Evolutionary conservation across 2,329 filamentous ascomycete genomes (phyloP).

Genomic region (Annulohypoxylon truncatum): DNA sequence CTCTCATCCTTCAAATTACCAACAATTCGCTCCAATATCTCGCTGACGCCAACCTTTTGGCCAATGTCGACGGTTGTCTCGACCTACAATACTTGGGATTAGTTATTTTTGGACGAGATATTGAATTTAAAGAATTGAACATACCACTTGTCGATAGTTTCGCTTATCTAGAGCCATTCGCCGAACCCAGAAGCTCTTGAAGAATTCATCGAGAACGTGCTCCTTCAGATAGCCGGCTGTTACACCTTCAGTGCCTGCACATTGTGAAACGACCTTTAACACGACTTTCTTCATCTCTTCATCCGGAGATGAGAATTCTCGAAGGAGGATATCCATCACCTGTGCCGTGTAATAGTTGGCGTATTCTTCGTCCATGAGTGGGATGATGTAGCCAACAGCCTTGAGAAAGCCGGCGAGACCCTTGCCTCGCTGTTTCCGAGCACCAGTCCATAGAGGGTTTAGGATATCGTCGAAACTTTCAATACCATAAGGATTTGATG

Average conservation of each 20-base stretch:
- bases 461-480: constrained; percentile 98
- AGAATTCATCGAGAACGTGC: constrained; percentile 94
- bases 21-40: constrained; percentile 93
- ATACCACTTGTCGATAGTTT: constrained; percentile 90
- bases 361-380: constrained; percentile 99
- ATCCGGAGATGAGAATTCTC: constrained; percentile 96
- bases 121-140: constrained; percentile 4
- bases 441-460: constrained; percentile 96
- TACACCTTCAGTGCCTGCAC: constrained; percentile 92
- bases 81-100: constrained; percentile 59
- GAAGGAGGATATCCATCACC: constrained; percentile 97
- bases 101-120: background rate
- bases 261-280: constrained; percentile 95
- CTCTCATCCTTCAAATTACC: constrained; percentile 98
- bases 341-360: constrained; percentile 99
- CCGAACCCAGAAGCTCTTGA: constrained; percentile 98
- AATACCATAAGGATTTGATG: constrained; percentile 97
- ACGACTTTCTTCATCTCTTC: constrained; percentile 99
- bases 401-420: constrained; percentile 96
- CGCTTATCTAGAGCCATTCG: constrained; percentile 97
- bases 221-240: constrained; percentile 96
- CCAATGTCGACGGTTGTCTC: constrained; percentile 97
- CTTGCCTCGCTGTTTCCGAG: constrained; percentile 95
- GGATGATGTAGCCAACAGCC: constrained; percentile 97
- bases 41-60: constrained; percentile 96